Percentiles rank a stretch among this genome's conserved stretches.
Conservation (phyloP, 2,329 filamentous ascomycete genomes). For the Fusarium sacchari region DNA sequence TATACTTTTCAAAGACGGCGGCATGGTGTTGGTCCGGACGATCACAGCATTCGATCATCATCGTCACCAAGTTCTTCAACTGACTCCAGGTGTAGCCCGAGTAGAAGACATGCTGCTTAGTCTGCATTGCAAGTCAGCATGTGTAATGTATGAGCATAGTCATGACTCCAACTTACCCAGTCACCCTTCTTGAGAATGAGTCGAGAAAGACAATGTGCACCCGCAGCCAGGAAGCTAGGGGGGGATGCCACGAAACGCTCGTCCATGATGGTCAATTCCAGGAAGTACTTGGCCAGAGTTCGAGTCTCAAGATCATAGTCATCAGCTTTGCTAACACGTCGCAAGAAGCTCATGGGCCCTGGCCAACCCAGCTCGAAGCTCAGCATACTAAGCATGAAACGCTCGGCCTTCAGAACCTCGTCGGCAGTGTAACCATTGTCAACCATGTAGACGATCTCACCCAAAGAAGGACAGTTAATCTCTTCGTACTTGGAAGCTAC, state of each 20-base stretch:
- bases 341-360: slow-evolving; percentile 98
- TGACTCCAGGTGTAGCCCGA: slow-evolving; percentile 92
- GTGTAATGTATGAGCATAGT: background rate
- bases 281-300: slow-evolving; percentile 96
- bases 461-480: slow-evolving; percentile 94
- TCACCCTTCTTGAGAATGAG: slow-evolving; percentile 89
- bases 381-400: slow-evolving; percentile 98
- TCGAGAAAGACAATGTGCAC: slow-evolving; percentile 90
- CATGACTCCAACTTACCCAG: slow-evolving; percentile 74
- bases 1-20: slow-evolving; percentile 92
- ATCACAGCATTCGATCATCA: slow-evolving; percentile 89
- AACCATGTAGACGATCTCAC: slow-evolving; percentile 98
- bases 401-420: slow-evolving; percentile 95
- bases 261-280: slow-evolving; percentile 97
- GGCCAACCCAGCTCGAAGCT: slow-evolving; percentile 96
- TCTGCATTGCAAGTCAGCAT: slow-evolving; percentile 63
- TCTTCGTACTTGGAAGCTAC: slow-evolving; percentile 98
- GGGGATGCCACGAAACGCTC: slow-evolving; percentile 93
- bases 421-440: slow-evolving; percentile 89
- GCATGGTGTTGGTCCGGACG: slow-evolving; percentile 82
- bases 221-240: slow-evolving; percentile 90
- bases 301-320: slow-evolving; percentile 96
- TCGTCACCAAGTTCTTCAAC: slow-evolving; percentile 77
- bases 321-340: slow-evolving; percentile 97
- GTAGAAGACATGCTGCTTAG: slow-evolving; percentile 86